Percentiles rank a stretch among this genome's conserved stretches.
Conservation (phyloP, 2,329 filamentous ascomycete genomes). For the Alternaria ethzedia region DNA sequence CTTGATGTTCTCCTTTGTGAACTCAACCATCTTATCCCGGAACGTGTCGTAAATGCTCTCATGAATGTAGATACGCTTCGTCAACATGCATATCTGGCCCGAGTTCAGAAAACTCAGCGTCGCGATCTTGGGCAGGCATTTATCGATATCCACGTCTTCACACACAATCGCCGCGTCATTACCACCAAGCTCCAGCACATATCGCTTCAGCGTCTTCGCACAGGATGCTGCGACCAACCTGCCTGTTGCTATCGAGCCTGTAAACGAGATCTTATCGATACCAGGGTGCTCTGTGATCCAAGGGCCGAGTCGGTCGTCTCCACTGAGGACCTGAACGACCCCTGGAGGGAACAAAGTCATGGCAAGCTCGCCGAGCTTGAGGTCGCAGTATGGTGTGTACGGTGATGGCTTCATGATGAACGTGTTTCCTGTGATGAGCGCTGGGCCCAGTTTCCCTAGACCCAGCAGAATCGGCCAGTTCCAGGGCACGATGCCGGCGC, state of each 20-base stretch:
- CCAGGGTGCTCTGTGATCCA: conserved; percentile 64
- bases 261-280: conserved; percentile 69
- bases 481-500: conserved; percentile 50
- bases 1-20: conserved; percentile 51
- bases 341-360: conserved; percentile 65
- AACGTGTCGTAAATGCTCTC: conserved; percentile 43
- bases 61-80: conserved; percentile 43
- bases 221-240: conserved; percentile 64
- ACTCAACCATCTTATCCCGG: conserved; percentile 49
- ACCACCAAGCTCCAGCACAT: conserved; percentile 60
- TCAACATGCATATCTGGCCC: conserved; percentile 54
- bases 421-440: conserved; percentile 62
- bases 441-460: conserved; percentile 63
- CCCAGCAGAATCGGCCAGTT: conserved; percentile 49
- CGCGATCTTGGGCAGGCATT: conserved; percentile 44
- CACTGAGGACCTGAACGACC: conserved; percentile 65
- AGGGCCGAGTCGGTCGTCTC: conserved; percentile 65
- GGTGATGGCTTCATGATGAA: conserved; percentile 64
- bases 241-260: conserved; percentile 65
- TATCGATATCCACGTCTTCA: conserved; percentile 58
- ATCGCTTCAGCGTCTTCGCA: conserved; percentile 63
- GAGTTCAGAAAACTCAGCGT: conserved; percentile 61
- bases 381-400: conserved; percentile 63
- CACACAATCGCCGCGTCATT: conserved; percentile 67
- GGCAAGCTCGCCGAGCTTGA: conserved; percentile 66